A percentile compares a stretch with the other conserved stretches of the same genome.
phyloP scores from a whole-genome alignment of 1,284 basidiomycete species.

The Cutaneotrichosporon cutaneum region DNA sequence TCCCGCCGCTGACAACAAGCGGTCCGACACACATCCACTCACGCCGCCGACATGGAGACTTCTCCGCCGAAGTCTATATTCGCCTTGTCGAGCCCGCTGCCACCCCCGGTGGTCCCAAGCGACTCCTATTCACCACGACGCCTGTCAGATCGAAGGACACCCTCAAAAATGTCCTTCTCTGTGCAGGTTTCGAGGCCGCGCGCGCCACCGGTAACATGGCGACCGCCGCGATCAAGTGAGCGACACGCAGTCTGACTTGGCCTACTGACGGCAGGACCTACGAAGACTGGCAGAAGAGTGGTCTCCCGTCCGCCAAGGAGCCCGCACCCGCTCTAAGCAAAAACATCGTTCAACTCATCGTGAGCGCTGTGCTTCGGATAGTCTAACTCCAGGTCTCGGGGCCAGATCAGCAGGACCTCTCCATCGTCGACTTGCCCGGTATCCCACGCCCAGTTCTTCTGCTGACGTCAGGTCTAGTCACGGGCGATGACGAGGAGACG shows the following conservation, averaged over 20 bases:
- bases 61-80: slow-evolving; percentile 26
- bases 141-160: slow-evolving; percentile 2
- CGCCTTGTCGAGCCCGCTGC: slow-evolving; percentile 6
- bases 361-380: slow-evolving; percentile 9
- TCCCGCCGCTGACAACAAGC: slow-evolving; percentile 23
- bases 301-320: neutral
- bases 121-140: slow-evolving; percentile 9
- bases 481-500: neutral
- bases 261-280: neutral
- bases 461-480: slow-evolving; percentile 3
- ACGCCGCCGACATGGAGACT: slow-evolving; percentile 6
- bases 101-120: neutral
- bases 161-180: slow-evolving; percentile 10
- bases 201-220: neutral
- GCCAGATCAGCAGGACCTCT: slow-evolving; percentile 21
- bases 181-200: neutral
- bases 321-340: slow-evolving; percentile 13
- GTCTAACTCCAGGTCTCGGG: slow-evolving; percentile 23
- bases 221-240: neutral
- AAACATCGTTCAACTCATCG: slow-evolving; percentile 30
- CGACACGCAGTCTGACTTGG: neutral
- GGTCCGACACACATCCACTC: slow-evolving; percentile 32
- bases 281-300: neutral
- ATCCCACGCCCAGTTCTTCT: neutral
- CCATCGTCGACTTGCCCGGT: slow-evolving; percentile 39